Base-by-base conservation (phyloP, 495 filamentous ascomycete species). In the Penicillium daleae region DNA sequence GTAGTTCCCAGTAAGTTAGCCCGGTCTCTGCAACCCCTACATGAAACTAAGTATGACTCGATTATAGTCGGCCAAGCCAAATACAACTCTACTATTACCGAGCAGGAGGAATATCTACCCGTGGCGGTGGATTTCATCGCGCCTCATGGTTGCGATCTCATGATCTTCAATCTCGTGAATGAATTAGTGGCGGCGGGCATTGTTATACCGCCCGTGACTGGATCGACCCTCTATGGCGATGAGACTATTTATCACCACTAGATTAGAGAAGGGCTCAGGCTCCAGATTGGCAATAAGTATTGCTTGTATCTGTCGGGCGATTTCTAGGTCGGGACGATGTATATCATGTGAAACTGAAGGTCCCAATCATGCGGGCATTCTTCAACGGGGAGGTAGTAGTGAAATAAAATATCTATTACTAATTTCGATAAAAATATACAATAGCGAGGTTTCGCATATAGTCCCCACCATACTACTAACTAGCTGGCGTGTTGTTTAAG, bases 1-100 rank as follows among this genome's bases (percentile, higher is more conserved):
- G 83, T 88, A 1, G 76, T 86, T 12, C 86, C 86, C 22, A 37
- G 33, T 37, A 37, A 37, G 33, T 37, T 9, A 37, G 6, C 10
- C 33, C 33, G 33, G 12, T 37, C 5, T 37, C 33, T 37, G 33
- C 10, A 37, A 31, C 29, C 29, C 29, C 29, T 31, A 31, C 29
- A 31, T 31, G 29, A 37, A 4, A 37, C 33, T 37, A 12, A 37
- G 12, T 10, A 15, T 37, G 33, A 3, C 9, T 37, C 12, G 9
- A 37, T 37, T 12, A 37, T 37, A 37, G 53, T 56, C n/a, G 53
- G 53, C 53, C n/a, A 56, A 13, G 53, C 24, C 6, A 21, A 19
- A 4, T 56, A 56, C n/a, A 56, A 56, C 33, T 37, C 31, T 7
- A 56, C 31, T 5, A 56, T 37, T 13, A 39, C 31, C 10, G 31